Evolutionary conservation across 306 rosid genomes (phyloP), one percentile per base, ranked within the genome.

Genomic region (Nissolia schottii): DNA sequence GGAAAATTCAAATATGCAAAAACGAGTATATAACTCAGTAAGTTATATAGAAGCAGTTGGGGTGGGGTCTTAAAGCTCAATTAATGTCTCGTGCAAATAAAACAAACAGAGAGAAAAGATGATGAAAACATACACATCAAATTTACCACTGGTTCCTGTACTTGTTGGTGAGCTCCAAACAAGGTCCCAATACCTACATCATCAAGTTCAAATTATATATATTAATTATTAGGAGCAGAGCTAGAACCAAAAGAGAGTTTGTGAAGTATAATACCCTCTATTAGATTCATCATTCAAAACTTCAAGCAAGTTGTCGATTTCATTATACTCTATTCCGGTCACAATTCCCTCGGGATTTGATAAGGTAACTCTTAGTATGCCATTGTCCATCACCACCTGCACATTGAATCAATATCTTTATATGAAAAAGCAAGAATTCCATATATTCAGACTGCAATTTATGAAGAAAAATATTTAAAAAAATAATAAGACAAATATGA

Each of bases 341-440:
- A 94, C 85, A 74, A 88, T 80, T 46, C 99, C 99, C 38, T 65
- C 97, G 0, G 99, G 97, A 54, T 86, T 90, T 51, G 99, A 89
- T 73, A 94, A 79, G 2, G 99, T 91, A 1, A 94, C 88, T 70
- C 73, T 88, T 73, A 88, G 40, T 62, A 94, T 86, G 75, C 97
- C 99, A 79, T 91, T 94, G 58, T 89, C 99, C 84, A 94, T 78
- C 76, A 86, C 81, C 77, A 94, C 97, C 99, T 94, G 71, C 81
- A 41, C 64, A 70, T 54, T 15, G n/a, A 68, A 29, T 43, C 18
- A 43, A 43, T 6, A 13, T 53, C 53, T 51, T 2, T 3, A 46
- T 18, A 45, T 34, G 29, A 64, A 75, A 25, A 34, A 32, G 27
- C 18, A 6, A 40, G 56, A 9, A 37, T 27, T 37, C 29, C n/a